These are phyloP conservation scores for Teunomyces stri DNA, from an alignment of 805 yeast species.

Conservation along the genomic window DNA sequence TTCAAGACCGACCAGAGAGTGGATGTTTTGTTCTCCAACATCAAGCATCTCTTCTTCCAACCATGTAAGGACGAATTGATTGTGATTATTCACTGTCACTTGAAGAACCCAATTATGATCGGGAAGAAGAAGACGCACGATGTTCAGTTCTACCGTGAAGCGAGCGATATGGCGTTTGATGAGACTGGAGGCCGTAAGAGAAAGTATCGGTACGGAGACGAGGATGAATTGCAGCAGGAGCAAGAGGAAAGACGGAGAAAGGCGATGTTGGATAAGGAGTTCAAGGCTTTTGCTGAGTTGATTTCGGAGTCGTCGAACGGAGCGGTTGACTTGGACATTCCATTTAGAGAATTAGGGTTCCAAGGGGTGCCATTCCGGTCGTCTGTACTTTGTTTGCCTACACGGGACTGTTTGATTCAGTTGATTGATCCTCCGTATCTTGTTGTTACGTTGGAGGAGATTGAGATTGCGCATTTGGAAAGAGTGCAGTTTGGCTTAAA, in stretches of 20 bases:
- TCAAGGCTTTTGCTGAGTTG: slow-evolving; percentile 81
- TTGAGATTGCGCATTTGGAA: slow-evolving; percentile 93
- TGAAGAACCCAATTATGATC: slow-evolving; percentile 89
- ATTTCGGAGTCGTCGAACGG: slow-evolving; percentile 88
- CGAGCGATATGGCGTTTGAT: slow-evolving; percentile 92
- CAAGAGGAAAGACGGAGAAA: slow-evolving; percentile 96
- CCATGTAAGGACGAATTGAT: slow-evolving; percentile 93
- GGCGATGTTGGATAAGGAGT: slow-evolving; percentile 86
- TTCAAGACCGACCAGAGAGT: slow-evolving; percentile 81
- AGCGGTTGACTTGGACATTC: slow-evolving; percentile 82
- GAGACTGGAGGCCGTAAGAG: slow-evolving; percentile 95
- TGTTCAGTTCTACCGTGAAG: slow-evolving; percentile 95
- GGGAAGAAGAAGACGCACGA: slow-evolving; percentile 95
- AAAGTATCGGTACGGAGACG: slow-evolving; percentile 89
- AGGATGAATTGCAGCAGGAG: slow-evolving; percentile 97
- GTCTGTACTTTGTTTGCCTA: slow-evolving; percentile 92
- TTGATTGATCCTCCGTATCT: slow-evolving; percentile 92
- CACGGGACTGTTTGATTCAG: slow-evolving; percentile 94
- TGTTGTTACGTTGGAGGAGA: slow-evolving; percentile 86
- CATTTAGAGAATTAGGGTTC: slow-evolving; percentile 94
- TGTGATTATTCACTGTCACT: slow-evolving; percentile 88
- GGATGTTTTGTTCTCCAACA: slow-evolving; percentile 85
- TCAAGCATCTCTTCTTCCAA: slow-evolving; percentile 91
- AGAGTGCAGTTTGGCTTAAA: slow-evolving; percentile 96
- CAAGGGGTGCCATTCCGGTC: slow-evolving; percentile 97